phyloP scores from a whole-genome alignment of 2,329 filamentous ascomycete genomes.

The Lachnellula arida region DNA sequence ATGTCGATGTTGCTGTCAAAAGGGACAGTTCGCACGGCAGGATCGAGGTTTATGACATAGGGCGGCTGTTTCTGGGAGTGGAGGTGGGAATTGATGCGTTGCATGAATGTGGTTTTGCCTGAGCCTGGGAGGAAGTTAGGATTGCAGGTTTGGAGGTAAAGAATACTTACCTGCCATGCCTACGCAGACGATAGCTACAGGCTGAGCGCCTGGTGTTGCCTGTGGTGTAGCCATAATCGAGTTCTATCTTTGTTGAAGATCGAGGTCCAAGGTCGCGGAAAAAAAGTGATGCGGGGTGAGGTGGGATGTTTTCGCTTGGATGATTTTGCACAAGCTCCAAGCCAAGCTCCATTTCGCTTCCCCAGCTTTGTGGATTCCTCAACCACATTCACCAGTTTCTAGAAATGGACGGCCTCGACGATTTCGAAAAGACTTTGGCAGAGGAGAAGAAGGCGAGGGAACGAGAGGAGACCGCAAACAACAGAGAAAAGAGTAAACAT shows the following conservation, averaged over 20 bases:
- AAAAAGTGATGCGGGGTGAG: conserved; percentile 20
- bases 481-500: conserved; percentile 39
- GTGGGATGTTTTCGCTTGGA: conserved; percentile 18
- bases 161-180: conserved; percentile 77
- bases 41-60: conserved; percentile 96
- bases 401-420: conserved; percentile 52
- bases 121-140: conserved; percentile 53
- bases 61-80: conserved; percentile 76
- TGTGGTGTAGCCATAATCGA: conserved; percentile 37
- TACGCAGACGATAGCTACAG: conserved; percentile 83
- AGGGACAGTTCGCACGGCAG: conserved; percentile 86
- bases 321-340: background rate
- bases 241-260: conserved; percentile 1
- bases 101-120: conserved; percentile 99
- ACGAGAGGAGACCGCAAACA: conserved; percentile 40
- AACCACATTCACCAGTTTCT: background rate
- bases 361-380: background rate
- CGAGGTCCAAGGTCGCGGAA: conserved; percentile 2
- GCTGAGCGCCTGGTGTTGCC: conserved; percentile 36
- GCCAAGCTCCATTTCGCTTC: conserved; percentile 4
- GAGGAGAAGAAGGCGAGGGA: conserved; percentile 55
- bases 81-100: conserved; percentile 90
- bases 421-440: conserved; percentile 75
- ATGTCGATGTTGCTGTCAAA: conserved; percentile 99
- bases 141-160: background rate